phyloP scores from a whole-genome alignment of 1,139 yeast species.

The Zygoascus sp. region DNA sequence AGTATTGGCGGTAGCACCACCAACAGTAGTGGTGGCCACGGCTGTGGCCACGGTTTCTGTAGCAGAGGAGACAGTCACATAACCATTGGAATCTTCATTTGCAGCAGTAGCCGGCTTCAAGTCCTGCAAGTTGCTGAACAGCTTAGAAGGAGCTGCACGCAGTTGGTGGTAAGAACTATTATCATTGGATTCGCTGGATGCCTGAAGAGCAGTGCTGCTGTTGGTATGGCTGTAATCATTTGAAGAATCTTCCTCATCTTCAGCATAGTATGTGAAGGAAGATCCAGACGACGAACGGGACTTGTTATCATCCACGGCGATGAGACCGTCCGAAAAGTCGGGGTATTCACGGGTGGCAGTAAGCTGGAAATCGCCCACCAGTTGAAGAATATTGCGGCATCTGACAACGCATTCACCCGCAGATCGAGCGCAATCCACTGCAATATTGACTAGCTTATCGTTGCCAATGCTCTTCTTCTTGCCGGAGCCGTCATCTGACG shows the following conservation, averaged over 20 bases:
- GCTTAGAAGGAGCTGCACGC: neutral
- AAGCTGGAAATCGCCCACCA: constrained; percentile 70
- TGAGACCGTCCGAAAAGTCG: constrained; percentile 66
- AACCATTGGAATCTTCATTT: neutral
- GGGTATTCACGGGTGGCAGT: constrained; percentile 66
- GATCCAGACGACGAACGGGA: constrained; percentile 8
- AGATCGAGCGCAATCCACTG: constrained; percentile 34
- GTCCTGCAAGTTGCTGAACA: neutral
- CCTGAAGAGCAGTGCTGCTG: constrained; percentile 1
- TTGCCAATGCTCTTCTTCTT: constrained; percentile 3
- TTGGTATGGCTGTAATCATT: neutral
- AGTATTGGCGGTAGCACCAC: neutral
- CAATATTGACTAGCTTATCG: constrained; percentile 23
- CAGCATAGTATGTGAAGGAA: constrained; percentile 4
- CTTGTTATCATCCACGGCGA: constrained; percentile 24
- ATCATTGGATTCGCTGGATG: neutral
- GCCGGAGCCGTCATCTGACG: constrained; percentile 6
- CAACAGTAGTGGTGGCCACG: too few species aligned
- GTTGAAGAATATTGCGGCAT: constrained; percentile 46
- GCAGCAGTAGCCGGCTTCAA: neutral
- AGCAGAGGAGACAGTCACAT: neutral
- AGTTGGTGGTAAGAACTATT: neutral
- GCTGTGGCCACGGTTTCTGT: too few species aligned
- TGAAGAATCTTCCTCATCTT: neutral
- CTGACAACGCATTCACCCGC: constrained; percentile 41